Evolutionary conservation across 495 filamentous ascomycete genomes (phyloP).

Genomic region (Thozetella sp.): DNA sequence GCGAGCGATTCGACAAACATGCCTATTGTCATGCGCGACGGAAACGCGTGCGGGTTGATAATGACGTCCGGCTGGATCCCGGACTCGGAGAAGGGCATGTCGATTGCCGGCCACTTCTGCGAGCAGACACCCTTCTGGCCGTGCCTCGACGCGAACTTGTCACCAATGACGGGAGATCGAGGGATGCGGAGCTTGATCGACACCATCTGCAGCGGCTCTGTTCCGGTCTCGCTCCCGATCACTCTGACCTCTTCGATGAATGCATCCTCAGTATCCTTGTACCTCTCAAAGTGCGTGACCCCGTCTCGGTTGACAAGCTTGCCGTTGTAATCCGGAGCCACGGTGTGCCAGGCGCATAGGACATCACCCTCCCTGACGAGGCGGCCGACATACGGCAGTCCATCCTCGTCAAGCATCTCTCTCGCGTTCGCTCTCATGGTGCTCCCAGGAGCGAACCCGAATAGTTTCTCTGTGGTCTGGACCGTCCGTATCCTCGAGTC

Average conservation of each 20-base stretch:
- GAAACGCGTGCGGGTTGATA: constrained; percentile 99
- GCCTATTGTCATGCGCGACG: constrained; percentile 99
- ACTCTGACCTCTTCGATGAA: constrained; percentile 93
- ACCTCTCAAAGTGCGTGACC: constrained; percentile 79
- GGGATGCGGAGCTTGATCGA: constrained; percentile 93
- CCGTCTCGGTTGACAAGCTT: constrained; percentile 80
- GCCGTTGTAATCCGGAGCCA: constrained; percentile 73
- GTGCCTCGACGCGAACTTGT: constrained; percentile 98
- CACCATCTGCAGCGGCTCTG: constrained; percentile 79
- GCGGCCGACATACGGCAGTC: constrained; percentile 77
- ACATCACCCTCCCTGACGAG: constrained; percentile 77
- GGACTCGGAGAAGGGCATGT: constrained; percentile 98
- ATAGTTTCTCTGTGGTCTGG: constrained; percentile 68
- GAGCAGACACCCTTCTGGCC: constrained; percentile 97
- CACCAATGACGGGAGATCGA: constrained; percentile 88
- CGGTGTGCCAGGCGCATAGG: constrained; percentile 87
- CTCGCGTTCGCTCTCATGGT: constrained; percentile 63
- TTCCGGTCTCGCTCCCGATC: constrained; percentile 79
- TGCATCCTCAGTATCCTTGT: constrained; percentile 85
- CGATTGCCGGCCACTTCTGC: constrained; percentile 91
- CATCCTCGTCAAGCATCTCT: constrained; percentile 78
- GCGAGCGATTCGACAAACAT: constrained; percentile 99
- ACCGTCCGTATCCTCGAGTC: constrained; percentile 57
- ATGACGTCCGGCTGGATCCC: constrained; percentile 97
- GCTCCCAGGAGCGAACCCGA: constrained; percentile 80